Evolutionary conservation across 2,329 filamentous ascomycete genomes (phyloP).

Genomic region (Pseudogymnoascus sp.): DNA sequence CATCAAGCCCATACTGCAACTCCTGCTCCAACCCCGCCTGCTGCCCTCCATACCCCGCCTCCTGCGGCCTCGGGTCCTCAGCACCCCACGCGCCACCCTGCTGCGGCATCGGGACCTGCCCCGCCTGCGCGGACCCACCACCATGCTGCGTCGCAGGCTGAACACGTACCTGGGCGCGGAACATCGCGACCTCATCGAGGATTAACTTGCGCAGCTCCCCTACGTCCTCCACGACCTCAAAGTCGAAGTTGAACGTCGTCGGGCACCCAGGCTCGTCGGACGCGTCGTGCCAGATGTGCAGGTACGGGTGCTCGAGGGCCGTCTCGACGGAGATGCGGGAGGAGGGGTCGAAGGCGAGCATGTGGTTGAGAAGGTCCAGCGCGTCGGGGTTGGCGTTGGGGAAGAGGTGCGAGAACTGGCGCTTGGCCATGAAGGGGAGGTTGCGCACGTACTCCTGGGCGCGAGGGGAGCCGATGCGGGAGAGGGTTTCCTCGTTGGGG

Average conservation of each 20-base stretch:
- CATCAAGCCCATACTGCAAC: constrained; percentile 30
- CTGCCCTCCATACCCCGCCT: constrained; percentile 15
- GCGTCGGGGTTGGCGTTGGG: constrained; percentile 92
- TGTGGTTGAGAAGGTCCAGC: constrained; percentile 88
- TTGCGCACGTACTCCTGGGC: constrained; percentile 98
- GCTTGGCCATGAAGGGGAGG: constrained; percentile 89
- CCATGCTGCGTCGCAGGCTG: constrained; percentile 27
- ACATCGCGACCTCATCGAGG: constrained; percentile 82
- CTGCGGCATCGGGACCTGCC: constrained; percentile 28
- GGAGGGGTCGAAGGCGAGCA: constrained; percentile 95
- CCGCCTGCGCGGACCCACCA: constrained; percentile 19
- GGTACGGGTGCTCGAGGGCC: constrained; percentile 91
- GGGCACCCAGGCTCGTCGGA: constrained; percentile 93
- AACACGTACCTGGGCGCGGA: constrained; percentile 52
- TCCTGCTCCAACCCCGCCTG: constrained; percentile 30
- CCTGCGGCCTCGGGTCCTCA: constrained; percentile 31
- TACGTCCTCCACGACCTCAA: constrained; percentile 95
- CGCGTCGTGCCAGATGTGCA: constrained; percentile 97
- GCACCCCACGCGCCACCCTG: constrained; percentile 25
- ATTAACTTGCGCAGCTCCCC: constrained; percentile 96
- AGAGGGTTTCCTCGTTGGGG: constrained; percentile 88
- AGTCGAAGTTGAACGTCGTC: constrained; percentile 94
- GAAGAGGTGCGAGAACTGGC: constrained; percentile 81
- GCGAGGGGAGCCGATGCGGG: constrained; percentile 86
- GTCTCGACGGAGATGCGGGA: constrained; percentile 90